Evolutionary conservation across 208 protist genomes (phyloP).

Genomic region (Wallacemonas rigidus): DNA sequence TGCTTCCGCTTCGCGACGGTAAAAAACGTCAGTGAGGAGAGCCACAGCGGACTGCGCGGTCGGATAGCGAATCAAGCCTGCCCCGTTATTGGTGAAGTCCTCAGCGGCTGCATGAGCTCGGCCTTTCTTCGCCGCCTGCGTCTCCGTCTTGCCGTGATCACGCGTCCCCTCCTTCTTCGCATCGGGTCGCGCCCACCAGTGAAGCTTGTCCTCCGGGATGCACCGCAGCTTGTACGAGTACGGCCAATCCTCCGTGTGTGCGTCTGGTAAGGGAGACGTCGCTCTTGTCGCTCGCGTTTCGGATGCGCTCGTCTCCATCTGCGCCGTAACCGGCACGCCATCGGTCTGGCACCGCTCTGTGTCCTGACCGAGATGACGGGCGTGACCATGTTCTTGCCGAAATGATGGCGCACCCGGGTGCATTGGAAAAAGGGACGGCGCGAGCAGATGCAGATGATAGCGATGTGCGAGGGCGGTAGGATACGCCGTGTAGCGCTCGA

Average conservation of each 20-base stretch:
- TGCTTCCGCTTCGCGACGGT: background rate
- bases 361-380: background rate
- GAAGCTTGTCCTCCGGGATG: slow-evolving; percentile 31
- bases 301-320: background rate
- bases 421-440: slow-evolving; percentile 62
- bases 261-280: background rate
- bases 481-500: slow-evolving; percentile 66
- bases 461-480: slow-evolving; percentile 82
- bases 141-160: background rate
- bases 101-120: background rate
- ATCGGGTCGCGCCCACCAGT: slow-evolving; percentile 3
- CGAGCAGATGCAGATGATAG: slow-evolving; percentile 75
- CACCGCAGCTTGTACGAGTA: slow-evolving; percentile 59
- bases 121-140: too few species aligned
- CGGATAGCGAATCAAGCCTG: slow-evolving; percentile 55
- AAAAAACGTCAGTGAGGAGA: slow-evolving; percentile 40
- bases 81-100: slow-evolving; percentile 14
- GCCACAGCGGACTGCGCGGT: slow-evolving; percentile 29
- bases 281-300: background rate
- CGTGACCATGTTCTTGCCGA: background rate
- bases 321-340: too few species aligned
- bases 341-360: background rate
- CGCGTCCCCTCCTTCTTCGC: slow-evolving; percentile 8
- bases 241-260: slow-evolving; percentile 36
- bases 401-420: background rate